Evolutionary conservation across 148 eudicot species (phyloP).

Genomic region (Nepenthes mirabilis): DNA sequence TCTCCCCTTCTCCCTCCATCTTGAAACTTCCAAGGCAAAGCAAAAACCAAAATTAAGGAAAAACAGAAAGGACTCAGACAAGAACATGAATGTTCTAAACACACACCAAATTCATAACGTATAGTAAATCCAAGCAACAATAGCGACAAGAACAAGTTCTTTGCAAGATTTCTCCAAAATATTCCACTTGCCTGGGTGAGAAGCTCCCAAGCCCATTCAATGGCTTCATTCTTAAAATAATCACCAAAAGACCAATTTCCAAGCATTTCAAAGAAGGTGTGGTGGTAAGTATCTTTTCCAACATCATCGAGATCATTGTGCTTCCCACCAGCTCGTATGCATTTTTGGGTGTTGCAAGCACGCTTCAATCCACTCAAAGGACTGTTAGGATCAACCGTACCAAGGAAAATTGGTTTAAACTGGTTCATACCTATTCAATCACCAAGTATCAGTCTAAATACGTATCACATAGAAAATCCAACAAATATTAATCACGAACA

Average conservation of each 20-base stretch:
- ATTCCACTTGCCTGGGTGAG: slow-evolving; percentile 48
- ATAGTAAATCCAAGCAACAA: too few relatives aligned
- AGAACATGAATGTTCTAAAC: too few relatives aligned
- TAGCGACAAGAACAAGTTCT: too few relatives aligned
- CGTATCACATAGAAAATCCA: neutral
- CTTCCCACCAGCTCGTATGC: slow-evolving; percentile 95
- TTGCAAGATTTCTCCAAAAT: neutral
- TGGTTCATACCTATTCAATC: slow-evolving; percentile 80
- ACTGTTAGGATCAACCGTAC: slow-evolving; percentile 79
- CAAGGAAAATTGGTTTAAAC: slow-evolving; percentile 89
- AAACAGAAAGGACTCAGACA: neutral
- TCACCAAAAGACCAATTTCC: slow-evolving; percentile 99
- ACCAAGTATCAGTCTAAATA: neutral
- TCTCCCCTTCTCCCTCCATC: neutral
- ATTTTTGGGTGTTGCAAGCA: slow-evolving; percentile 96
- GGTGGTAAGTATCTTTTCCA: slow-evolving; percentile 96
- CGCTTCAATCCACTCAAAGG: slow-evolving; percentile 67
- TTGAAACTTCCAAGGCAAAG: neutral
- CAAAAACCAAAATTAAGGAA: neutral
- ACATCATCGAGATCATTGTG: slow-evolving; percentile 99
- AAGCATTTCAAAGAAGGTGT: slow-evolving; percentile 97
- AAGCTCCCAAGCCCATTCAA: slow-evolving; percentile 93
- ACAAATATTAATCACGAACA: neutral
- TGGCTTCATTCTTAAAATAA: slow-evolving; percentile 85
- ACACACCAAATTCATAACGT: too few relatives aligned